Base-by-base conservation (phyloP, 352 stramenopile species). In the Achlya hypogyna region DNA sequence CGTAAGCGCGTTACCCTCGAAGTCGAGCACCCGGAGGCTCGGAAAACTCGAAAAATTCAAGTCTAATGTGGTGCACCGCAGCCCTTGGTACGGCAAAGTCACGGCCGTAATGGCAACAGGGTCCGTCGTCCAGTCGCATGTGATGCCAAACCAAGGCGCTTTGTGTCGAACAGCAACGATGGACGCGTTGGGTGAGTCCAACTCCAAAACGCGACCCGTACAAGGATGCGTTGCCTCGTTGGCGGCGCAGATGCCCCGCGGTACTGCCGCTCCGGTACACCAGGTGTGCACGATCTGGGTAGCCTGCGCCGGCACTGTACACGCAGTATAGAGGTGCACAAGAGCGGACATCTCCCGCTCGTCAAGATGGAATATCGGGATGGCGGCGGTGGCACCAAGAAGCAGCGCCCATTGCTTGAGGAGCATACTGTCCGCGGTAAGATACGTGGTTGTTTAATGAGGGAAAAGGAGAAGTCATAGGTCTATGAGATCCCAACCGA, bases 101-200 rank as follows among this genome's bases (percentile, higher is more conserved):
- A 66, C 23, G 5, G 31, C 34, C 8, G 56, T 10, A 12, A 66
- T 40, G 16, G 59, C 12, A 6, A 66, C 59, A 12, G 59, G 59
- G 42, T 53, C 42, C 23, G 59, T 66, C 34, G 8, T 35, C 18
- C 38, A 16, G 47, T 66, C 35, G 47, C 59, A 66, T 14, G 23
- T 54, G 31, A 66, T 43, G 4, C 59, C 59, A 51, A 51, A 66
- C 59, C 59, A 66, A 5, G 59, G 59, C 12, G 20, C 12, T 8
- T 59, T 18, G 20, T 35, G 47, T 29, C 1, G 29, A 0, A 35
- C 23, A 27, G 29, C 14, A 31, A 27, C 23, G 10, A 43, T 34
- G 5, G 27, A 20, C 16, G 18, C 25, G 27, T 34, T 38, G n/a
- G 9, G 31, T 3, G 6, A 12, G 8, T 25, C 10, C 14, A n/a